Evolutionary conservation across 2,329 filamentous ascomycete genomes (phyloP).

Genomic region (Mariannaea elegans): DNA sequence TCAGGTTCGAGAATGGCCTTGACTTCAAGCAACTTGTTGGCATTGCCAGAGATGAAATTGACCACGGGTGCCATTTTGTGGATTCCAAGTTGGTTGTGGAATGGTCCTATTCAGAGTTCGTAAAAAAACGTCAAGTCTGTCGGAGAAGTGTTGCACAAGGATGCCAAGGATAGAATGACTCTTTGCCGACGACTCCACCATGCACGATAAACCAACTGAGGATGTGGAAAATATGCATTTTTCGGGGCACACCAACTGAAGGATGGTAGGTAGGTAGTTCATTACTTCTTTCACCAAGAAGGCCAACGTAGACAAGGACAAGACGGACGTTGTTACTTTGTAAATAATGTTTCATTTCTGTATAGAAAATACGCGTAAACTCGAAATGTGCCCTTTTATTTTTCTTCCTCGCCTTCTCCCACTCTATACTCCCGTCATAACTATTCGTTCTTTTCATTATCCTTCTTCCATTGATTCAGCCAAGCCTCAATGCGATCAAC

Average conservation of each 20-base stretch:
- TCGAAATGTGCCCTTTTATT: background rate
- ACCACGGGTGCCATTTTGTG: slow-evolving; percentile 59
- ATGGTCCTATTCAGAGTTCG: too few species aligned
- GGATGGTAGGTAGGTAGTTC: background rate
- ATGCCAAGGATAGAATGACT: too few species aligned
- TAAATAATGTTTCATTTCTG: too few species aligned
- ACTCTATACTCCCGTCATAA: background rate
- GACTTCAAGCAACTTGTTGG: slow-evolving; percentile 92
- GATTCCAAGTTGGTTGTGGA: background rate
- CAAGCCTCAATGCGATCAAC: slow-evolving; percentile 84
- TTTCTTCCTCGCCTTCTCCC: background rate
- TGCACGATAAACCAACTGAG: background rate
- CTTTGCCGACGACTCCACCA: slow-evolving; percentile 2
- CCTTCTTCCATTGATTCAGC: slow-evolving; percentile 82
- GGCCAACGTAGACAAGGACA: too few species aligned
- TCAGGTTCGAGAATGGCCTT: slow-evolving; percentile 81
- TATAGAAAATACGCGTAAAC: too few species aligned
- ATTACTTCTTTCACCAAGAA: too few species aligned
- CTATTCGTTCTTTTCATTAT: slow-evolving; percentile 63
- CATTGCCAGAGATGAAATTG: slow-evolving; percentile 97
- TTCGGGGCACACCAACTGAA: slow-evolving; percentile 2
- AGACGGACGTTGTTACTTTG: too few species aligned
- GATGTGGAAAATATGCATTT: slow-evolving; percentile 13
- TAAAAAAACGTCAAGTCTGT: background rate
- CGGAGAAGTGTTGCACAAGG: too few species aligned